A percentile compares a stretch with the other conserved stretches of the same genome.
Evolutionary conservation across 2,329 filamentous ascomycete species (phyloP).

Genomic region (Aspergillus floridensis): DNA sequence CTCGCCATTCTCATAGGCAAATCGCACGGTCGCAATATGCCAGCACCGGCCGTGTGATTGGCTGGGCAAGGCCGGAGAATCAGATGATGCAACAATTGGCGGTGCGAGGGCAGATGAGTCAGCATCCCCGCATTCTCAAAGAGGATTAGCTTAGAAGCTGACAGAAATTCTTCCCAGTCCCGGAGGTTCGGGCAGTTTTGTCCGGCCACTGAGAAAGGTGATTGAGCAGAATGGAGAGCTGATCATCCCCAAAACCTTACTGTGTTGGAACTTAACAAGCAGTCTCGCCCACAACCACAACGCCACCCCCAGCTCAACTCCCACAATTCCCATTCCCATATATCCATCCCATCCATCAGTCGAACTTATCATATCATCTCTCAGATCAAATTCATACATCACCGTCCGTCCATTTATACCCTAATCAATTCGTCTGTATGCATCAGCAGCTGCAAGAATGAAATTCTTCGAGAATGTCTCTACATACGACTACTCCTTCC

Average conservation of each 20-base stretch:
- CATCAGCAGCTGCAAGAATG: constrained; percentile 38
- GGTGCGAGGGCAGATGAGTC: not conserved
- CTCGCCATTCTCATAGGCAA: not conserved
- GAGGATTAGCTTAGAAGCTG: constrained; percentile 21
- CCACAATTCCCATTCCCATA: constrained; percentile 1
- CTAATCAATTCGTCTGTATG: constrained; percentile 11
- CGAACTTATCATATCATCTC: too few relatives aligned
- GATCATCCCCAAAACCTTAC: not conserved
- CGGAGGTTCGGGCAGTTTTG: constrained; percentile 15
- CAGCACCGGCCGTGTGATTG: constrained; percentile 1
- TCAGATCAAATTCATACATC: too few relatives aligned
- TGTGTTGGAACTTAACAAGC: constrained; percentile 5
- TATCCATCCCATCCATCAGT: not conserved
- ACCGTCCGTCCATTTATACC: too few relatives aligned
- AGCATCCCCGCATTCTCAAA: constrained; percentile 21
- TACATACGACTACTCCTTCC: constrained; percentile 64
- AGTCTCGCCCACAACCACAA: constrained; percentile 1
- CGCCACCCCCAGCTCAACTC: constrained; percentile 8
- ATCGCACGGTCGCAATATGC: not conserved
- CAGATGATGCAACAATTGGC: constrained; percentile 8
- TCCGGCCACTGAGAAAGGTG: constrained; percentile 16
- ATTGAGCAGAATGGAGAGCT: constrained; percentile 17
- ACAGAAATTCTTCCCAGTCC: constrained; percentile 18
- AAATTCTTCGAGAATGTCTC: constrained; percentile 56
- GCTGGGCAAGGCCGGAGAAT: not conserved